These are phyloP conservation scores for Metschnikowia borealis DNA, from an alignment of 805 yeast species.

Conservation along the genomic window DNA sequence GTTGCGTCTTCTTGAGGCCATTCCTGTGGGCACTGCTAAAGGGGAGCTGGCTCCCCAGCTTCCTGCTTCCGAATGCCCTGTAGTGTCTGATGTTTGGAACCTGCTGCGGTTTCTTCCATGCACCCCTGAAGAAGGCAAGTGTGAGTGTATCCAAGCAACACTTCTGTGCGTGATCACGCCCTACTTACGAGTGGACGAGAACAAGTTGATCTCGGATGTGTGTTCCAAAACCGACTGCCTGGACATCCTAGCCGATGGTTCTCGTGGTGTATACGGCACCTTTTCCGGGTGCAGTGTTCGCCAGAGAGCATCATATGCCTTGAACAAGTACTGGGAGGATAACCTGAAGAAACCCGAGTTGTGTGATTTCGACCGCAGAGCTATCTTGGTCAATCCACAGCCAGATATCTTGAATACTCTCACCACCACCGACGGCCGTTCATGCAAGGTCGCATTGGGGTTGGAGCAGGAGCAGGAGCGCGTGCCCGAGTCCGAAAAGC, in stretches of 20 bases:
- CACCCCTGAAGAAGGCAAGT: conserved; percentile 39
- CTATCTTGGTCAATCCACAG: conserved; percentile 20
- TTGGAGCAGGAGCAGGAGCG: neutral
- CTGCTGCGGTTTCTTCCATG: conserved; percentile 28
- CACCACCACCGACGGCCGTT: conserved; percentile 23
- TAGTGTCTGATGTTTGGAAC: conserved; percentile 9
- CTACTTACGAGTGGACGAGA: conserved; percentile 18
- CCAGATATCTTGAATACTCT: conserved; percentile 16
- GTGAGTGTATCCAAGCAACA: conserved; percentile 43
- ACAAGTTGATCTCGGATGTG: conserved; percentile 25
- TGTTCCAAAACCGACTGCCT: conserved; percentile 39
- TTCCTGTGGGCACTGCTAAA: conserved; percentile 18
- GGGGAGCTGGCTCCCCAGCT: neutral
- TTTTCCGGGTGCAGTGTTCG: conserved; percentile 37
- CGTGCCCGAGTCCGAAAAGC: neutral
- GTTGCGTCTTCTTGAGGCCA: conserved; percentile 18
- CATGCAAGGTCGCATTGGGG: conserved; percentile 17
- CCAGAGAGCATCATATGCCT: conserved; percentile 39
- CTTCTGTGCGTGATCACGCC: conserved; percentile 36
- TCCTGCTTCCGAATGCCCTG: conserved; percentile 7
- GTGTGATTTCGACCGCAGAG: conserved; percentile 26
- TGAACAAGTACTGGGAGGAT: conserved; percentile 32
- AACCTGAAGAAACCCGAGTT: conserved; percentile 16
- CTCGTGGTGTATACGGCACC: conserved; percentile 38
- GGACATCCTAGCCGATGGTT: conserved; percentile 33